Percentiles rank a stretch among this genome's conserved stretches.
These are phyloP conservation scores for Solanum okadae DNA, from an alignment of 257 asterid genomes.

Conservation along the genomic window DNA sequence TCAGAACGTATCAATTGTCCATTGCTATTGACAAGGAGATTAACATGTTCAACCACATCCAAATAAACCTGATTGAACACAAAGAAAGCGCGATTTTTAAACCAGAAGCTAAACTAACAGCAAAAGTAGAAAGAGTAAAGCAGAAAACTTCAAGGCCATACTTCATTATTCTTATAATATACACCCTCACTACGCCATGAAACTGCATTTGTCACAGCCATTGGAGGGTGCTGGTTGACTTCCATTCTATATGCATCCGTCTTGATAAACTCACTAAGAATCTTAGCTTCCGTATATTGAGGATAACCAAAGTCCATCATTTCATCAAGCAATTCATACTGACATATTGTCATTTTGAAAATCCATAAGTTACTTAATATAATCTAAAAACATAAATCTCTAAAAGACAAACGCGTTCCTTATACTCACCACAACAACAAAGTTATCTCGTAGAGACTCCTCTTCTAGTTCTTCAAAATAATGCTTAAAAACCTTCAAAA, in stretches of 20 bases:
- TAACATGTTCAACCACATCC: constrained; percentile 98
- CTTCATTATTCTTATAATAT: constrained; percentile 90
- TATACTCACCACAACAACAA: constrained; percentile 85
- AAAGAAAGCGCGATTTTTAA: neutral
- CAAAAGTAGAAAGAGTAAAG: neutral
- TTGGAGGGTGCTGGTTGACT: constrained; percentile 95
- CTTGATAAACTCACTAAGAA: constrained; percentile 96
- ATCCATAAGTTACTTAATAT: neutral
- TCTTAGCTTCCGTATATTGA: constrained; percentile 96
- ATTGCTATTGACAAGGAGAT: constrained; percentile 93
- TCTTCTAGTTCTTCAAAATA: constrained; percentile 97
- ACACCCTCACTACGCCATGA: constrained; percentile 99
- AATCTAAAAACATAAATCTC: neutral
- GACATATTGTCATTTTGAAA: neutral
- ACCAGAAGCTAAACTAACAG: neutral
- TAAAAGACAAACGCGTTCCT: neutral
- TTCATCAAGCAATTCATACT: constrained; percentile 97
- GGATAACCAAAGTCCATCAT: constrained; percentile 99
- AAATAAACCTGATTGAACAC: constrained; percentile 71
- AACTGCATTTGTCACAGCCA: constrained; percentile 99
- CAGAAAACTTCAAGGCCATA: constrained; percentile 11
- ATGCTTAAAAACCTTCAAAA: constrained; percentile 81
- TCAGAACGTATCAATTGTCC: constrained; percentile 96
- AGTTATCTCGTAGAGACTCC: constrained; percentile 95
- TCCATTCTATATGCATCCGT: constrained; percentile 99